These are phyloP conservation scores for Erodium trifolium DNA, from an alignment of 441 rosid species.

Conservation along the genomic window DNA sequence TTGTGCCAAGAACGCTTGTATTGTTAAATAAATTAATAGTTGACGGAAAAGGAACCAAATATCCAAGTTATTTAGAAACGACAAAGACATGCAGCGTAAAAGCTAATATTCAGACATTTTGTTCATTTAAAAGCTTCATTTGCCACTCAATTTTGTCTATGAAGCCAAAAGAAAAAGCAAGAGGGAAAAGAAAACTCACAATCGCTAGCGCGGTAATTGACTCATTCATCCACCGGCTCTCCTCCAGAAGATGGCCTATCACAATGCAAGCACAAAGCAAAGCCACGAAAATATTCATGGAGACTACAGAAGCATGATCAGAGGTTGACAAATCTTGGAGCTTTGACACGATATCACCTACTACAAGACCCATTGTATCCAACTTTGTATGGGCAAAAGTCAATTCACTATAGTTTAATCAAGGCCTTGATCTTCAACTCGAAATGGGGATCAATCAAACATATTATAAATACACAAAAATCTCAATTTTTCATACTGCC, in stretches of 20 bases:
- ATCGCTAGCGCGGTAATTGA: slow-evolving; percentile 32
- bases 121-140: background rate
- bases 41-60: background rate
- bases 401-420: background rate
- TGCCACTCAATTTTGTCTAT: too few species aligned
- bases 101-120: background rate
- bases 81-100: background rate
- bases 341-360: slow-evolving; percentile 1
- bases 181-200: slow-evolving; percentile 22
- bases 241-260: slow-evolving; percentile 34
- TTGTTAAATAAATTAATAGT: background rate
- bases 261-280: slow-evolving; percentile 35
- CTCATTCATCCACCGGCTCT: slow-evolving; percentile 31
- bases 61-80: background rate
- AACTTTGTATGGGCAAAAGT: background rate
- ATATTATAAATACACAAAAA: too few species aligned
- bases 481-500: background rate
- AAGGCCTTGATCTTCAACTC: background rate
- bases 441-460: too few species aligned
- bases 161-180: too few species aligned
- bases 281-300: slow-evolving; percentile 32
- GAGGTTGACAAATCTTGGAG: background rate
- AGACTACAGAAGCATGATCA: slow-evolving; percentile 17
- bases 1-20: background rate
- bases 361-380: background rate